These are phyloP conservation scores for Dryas octopetala DNA, from an alignment of 306 rosid species.

Conservation along the genomic window DNA sequence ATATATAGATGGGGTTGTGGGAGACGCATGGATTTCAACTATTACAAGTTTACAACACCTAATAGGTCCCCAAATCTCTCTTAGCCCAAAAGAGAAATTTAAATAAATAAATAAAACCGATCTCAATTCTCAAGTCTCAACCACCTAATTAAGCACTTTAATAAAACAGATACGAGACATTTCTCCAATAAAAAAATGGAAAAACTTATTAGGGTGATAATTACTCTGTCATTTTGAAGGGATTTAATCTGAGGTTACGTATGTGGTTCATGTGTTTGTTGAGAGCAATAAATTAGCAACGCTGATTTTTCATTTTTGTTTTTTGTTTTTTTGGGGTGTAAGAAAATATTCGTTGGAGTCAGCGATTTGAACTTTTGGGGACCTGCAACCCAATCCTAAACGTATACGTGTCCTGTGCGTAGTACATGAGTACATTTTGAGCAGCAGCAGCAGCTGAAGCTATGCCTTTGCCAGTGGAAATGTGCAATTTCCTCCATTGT, in stretches of 20 bases:
- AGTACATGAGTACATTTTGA: neutral
- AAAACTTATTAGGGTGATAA: neutral
- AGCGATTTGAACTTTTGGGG: conserved; percentile 34
- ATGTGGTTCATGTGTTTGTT: conserved; percentile 34
- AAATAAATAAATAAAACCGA: too few species aligned
- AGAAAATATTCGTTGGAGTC: conserved; percentile 47
- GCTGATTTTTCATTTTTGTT: conserved; percentile 1
- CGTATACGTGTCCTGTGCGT: conserved; percentile 4
- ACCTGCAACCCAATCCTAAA: neutral
- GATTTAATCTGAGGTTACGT: neutral
- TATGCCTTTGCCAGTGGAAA: neutral
- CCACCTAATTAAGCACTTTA: too few species aligned
- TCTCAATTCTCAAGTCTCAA: too few species aligned
- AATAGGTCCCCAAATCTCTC: too few species aligned
- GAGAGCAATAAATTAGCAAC: conserved; percentile 38
- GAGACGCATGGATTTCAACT: neutral
- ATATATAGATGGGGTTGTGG: conserved; percentile 38
- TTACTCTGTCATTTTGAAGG: neutral
- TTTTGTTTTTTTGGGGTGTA: neutral
- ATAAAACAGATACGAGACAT: too few species aligned
- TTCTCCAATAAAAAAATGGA: too few species aligned
- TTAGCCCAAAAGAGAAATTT: too few species aligned
- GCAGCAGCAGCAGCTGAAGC: neutral
- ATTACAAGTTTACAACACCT: too few species aligned
- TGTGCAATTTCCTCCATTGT: neutral